These are phyloP conservation scores for Tetracentron sinense DNA, from an alignment of 164 flowering plant species.

Conservation along the genomic window DNA sequence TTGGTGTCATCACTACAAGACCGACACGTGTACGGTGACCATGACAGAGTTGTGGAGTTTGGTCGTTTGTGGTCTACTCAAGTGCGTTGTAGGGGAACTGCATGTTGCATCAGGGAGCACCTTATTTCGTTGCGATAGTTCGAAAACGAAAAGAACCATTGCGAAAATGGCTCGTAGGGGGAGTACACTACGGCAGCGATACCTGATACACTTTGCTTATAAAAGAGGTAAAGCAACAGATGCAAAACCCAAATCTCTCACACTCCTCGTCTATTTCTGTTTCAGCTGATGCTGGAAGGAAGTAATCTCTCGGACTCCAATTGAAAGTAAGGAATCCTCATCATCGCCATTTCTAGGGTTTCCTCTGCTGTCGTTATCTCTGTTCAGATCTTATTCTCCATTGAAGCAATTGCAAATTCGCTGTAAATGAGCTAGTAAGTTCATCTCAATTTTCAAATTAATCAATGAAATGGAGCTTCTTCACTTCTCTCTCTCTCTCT, in stretches of 20 bases:
- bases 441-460: background rate
- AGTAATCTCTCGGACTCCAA: conserved; percentile 35
- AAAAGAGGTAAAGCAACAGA: conserved; percentile 29
- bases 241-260: background rate
- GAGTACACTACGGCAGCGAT: background rate
- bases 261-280: background rate
- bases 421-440: too few species aligned
- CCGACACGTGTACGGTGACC: too few species aligned
- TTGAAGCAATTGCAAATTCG: background rate
- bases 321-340: conserved; percentile 35
- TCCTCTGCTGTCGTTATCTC: background rate
- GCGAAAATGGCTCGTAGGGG: background rate
- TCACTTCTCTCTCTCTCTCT: too few species aligned
- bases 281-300: conserved; percentile 19
- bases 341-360: conserved; percentile 14
- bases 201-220: conserved; percentile 18
- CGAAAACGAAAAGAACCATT: too few species aligned
- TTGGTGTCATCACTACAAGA: too few species aligned
- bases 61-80: too few species aligned
- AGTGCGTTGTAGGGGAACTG: too few species aligned
- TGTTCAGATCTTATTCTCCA: background rate
- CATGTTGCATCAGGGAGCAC: too few species aligned
- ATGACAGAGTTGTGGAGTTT: too few species aligned
- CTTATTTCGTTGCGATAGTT: too few species aligned
- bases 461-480: background rate